A percentile compares a stretch with the other conserved stretches of the same genome.
phyloP scores from a whole-genome alignment of 2,329 filamentous ascomycete genomes.

The Diplodia scrobiculata region DNA sequence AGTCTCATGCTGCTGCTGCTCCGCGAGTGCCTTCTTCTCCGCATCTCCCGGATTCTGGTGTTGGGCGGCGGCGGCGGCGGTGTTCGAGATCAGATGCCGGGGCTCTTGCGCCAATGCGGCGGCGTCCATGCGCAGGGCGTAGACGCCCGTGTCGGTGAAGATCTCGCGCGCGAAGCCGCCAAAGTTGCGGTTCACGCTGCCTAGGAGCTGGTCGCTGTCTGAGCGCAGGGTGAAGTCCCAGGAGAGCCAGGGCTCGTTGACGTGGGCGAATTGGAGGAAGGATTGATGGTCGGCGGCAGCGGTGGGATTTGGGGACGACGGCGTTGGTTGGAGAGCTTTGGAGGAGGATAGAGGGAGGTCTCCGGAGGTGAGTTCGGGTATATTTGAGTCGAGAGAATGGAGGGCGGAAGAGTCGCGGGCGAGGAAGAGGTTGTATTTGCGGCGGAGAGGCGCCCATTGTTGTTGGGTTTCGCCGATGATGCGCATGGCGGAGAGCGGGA shows the following conservation, averaged over 20 bases:
- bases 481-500: constrained; percentile 61
- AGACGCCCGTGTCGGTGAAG: constrained; percentile 67
- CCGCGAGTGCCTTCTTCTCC: constrained; percentile 33
- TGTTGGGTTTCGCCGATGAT: constrained; percentile 66
- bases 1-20: constrained; percentile 29
- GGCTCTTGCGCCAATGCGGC: constrained; percentile 39
- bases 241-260: constrained; percentile 64
- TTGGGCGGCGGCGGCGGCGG: not conserved
- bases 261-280: constrained; percentile 63
- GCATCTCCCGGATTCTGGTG: not conserved
- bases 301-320: constrained; percentile 36
- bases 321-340: constrained; percentile 48
- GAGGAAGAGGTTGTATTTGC: constrained; percentile 68
- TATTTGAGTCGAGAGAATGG: constrained; percentile 3
- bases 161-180: constrained; percentile 64
- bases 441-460: constrained; percentile 62
- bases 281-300: constrained; percentile 39
- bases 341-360: constrained; percentile 51
- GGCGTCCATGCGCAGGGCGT: constrained; percentile 66
- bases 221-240: constrained; percentile 65
- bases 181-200: constrained; percentile 66
- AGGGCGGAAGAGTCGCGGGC: constrained; percentile 48
- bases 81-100: not conserved
- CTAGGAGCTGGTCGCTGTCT: constrained; percentile 55
- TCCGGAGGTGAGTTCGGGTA: constrained; percentile 47